Evolutionary conservation across 2,329 filamentous ascomycete species (phyloP).

Genomic region (Tolypocladium capitatum): DNA sequence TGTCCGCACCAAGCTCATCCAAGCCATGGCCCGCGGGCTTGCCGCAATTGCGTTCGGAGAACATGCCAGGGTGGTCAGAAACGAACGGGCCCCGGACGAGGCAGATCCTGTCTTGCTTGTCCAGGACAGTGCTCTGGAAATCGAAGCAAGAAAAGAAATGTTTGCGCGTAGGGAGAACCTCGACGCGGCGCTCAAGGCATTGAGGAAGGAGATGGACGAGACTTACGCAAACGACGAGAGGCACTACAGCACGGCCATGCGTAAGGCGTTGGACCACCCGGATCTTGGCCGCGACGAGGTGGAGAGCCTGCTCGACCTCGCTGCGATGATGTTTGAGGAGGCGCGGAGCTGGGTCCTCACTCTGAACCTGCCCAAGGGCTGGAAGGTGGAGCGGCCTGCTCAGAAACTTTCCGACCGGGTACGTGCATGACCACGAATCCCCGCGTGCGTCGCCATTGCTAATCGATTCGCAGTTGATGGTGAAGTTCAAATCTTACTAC

Average conservation of each 20-base stretch:
- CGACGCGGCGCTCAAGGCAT: slow-evolving; percentile 35
- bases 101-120: slow-evolving; percentile 26
- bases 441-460: slow-evolving; percentile 2
- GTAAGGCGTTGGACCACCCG: slow-evolving; percentile 27
- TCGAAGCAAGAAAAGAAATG: slow-evolving; percentile 47
- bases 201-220: slow-evolving; percentile 30
- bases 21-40: slow-evolving; percentile 44
- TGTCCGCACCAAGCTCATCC: slow-evolving; percentile 46
- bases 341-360: slow-evolving; percentile 28
- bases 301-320: slow-evolving; percentile 28
- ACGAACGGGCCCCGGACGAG: slow-evolving; percentile 22
- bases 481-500: slow-evolving; percentile 26
- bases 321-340: slow-evolving; percentile 33
- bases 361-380: slow-evolving; percentile 26
- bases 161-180: slow-evolving; percentile 53
- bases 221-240: slow-evolving; percentile 23
- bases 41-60: slow-evolving; percentile 53
- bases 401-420: slow-evolving; percentile 23
- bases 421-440: slow-evolving; percentile 7
- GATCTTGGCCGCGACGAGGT: slow-evolving; percentile 26
- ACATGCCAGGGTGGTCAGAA: slow-evolving; percentile 30
- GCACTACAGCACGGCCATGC: slow-evolving; percentile 28
- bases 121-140: slow-evolving; percentile 31
- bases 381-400: slow-evolving; percentile 23
- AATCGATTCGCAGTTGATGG: slow-evolving; percentile 17